Percentiles rank a stretch among this genome's conserved stretches.
These are phyloP conservation scores for Phytophthora hybrid DNA, from an alignment of 352 stramenopile genomes.

Conservation along the genomic window DNA sequence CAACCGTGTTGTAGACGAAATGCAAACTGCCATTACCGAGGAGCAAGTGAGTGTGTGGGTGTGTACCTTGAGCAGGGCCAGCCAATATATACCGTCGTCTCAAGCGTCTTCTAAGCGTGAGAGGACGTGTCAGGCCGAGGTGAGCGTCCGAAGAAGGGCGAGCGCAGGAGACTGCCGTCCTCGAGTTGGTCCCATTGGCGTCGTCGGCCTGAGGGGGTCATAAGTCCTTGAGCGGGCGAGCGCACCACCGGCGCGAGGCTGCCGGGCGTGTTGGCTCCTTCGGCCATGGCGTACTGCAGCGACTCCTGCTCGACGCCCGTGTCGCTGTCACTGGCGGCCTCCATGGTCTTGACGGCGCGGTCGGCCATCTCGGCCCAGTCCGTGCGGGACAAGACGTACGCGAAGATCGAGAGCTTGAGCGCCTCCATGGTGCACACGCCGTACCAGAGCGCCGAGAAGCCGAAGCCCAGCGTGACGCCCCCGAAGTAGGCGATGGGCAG, in stretches of 20 bases:
- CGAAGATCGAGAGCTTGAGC: slow-evolving; percentile 54
- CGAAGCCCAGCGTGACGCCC: slow-evolving; percentile 51
- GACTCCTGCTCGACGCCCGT: slow-evolving; percentile 45
- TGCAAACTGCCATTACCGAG: slow-evolving; percentile 32
- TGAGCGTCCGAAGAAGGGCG: slow-evolving; percentile 40
- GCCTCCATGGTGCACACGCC: slow-evolving; percentile 56
- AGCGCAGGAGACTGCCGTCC: slow-evolving; percentile 41
- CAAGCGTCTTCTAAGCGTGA: slow-evolving; percentile 33
- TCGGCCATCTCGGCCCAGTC: slow-evolving; percentile 58
- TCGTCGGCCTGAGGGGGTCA: slow-evolving; percentile 60
- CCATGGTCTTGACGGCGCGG: slow-evolving; percentile 49
- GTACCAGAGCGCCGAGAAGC: slow-evolving; percentile 66
- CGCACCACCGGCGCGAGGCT: slow-evolving; percentile 51
- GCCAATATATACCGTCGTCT: slow-evolving; percentile 35
- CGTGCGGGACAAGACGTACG: slow-evolving; percentile 43
- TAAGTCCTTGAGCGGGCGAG: slow-evolving; percentile 59
- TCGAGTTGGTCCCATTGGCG: slow-evolving; percentile 70
- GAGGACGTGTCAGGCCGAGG: slow-evolving; percentile 31
- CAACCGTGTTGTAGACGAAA: slow-evolving; percentile 41
- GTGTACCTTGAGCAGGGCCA: slow-evolving; percentile 21
- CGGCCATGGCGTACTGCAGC: slow-evolving; percentile 52
- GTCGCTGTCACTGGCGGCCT: slow-evolving; percentile 51
- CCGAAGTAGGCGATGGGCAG: slow-evolving; percentile 66
- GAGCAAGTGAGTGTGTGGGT: background rate
- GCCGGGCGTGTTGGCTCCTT: slow-evolving; percentile 65